Base-by-base conservation (phyloP, 2,329 filamentous ascomycete genomes). In the Endoconidiophora laricicola region DNA sequence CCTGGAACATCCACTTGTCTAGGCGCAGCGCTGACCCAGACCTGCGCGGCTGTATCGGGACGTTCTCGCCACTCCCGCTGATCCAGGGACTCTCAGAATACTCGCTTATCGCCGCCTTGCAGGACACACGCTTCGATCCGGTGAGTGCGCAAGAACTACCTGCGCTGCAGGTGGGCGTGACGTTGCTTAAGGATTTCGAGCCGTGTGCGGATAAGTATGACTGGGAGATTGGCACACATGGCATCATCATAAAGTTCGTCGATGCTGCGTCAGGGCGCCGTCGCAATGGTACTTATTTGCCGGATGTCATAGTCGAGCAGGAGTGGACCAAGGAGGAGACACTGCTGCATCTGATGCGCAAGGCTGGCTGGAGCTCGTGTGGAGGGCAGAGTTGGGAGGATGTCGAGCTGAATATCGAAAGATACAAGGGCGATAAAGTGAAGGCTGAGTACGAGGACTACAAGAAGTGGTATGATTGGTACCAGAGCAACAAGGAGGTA, bases 311-410 rank as follows among this genome's bases (percentile, higher is more conserved):
- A 7, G 69, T 75, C 1, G 91, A 98, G 69, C 91, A 96, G 63
- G 88, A 86, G 14, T 98, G 91, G 91, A 85, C 76, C 9, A 88
- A 91, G 65, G 88, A 96, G 62, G 86, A 96, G 71, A 85, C 90
- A 0, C 65, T 98, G 2, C 73, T 87, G 49, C 93, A 85, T 64
- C 67, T 96, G 60, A 91, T 95, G 81, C 74, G 86, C 53, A 98
- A 98, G 71, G 88, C 88, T 0, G 91, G 91, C 1, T 98, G 88
- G 88, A 33, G 26, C 3, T 33, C 26, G 26, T 74, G 73, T 52
- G 87, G 86, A 1, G 86, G 80, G 73, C 82, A 83, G 1, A 73
- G 76, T 39, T 96, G 88, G 90, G 74, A 74, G 56, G 80, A 86
- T 53, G 78, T 95, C 18, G 78, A 84, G 46, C 70, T 94, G 62